These are phyloP conservation scores for Sugiyamaella valdiviana DNA, from an alignment of 805 yeast genomes.

Conservation along the genomic window DNA sequence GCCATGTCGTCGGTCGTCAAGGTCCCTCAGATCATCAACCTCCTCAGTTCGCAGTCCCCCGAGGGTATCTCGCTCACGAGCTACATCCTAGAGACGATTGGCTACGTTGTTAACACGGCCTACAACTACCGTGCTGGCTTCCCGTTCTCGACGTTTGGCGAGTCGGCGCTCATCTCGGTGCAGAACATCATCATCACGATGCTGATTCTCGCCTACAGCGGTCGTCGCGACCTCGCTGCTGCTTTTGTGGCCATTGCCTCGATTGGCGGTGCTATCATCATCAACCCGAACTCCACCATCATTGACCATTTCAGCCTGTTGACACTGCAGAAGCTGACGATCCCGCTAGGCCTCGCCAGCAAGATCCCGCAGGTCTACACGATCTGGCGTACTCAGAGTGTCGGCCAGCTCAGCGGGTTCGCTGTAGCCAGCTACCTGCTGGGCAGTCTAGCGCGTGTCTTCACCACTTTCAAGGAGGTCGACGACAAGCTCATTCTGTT, in stretches of 20 bases:
- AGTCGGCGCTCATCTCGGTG: constrained; percentile 32
- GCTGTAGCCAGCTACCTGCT: constrained; percentile 35
- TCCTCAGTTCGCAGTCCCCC: constrained; percentile 31
- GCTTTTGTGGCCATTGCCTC: constrained; percentile 23
- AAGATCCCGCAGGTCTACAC: constrained; percentile 37
- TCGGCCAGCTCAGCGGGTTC: constrained; percentile 37
- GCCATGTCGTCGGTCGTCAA: constrained; percentile 35
- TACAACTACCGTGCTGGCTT: constrained; percentile 34
- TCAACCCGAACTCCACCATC: constrained; percentile 22
- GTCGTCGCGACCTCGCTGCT: constrained; percentile 15
- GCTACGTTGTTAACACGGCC: constrained; percentile 32
- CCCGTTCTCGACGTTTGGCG: constrained; percentile 38
- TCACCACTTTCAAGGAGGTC: constrained; percentile 35
- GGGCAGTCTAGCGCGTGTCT: constrained; percentile 37
- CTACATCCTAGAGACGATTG: constrained; percentile 32
- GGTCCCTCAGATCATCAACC: constrained; percentile 37
- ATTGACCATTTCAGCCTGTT: constrained; percentile 22
- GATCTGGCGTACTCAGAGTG: constrained; percentile 32
- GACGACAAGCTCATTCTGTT: constrained; percentile 32
- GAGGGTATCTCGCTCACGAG: constrained; percentile 34
- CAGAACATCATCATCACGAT: constrained; percentile 33
- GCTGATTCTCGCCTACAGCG: constrained; percentile 27
- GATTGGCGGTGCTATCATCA: constrained; percentile 16
- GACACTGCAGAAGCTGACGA: constrained; percentile 30
- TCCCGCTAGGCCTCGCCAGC: constrained; percentile 34